Base-by-base conservation (phyloP, 345 rosid genomes). In the Citropsis articulata region DNA sequence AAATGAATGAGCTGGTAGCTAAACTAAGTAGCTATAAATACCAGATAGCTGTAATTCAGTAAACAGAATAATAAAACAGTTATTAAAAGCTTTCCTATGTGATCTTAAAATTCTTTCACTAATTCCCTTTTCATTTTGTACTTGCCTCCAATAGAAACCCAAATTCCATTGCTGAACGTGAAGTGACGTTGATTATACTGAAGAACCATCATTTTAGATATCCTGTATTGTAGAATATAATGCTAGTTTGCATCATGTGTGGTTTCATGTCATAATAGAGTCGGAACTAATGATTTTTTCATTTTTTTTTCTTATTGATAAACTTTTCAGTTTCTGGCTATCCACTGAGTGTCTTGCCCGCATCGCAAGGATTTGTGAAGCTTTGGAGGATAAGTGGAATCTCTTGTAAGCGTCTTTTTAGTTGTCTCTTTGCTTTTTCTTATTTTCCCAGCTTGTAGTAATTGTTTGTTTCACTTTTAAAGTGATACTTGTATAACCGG, bases 261-360 rank as follows among this genome's bases (percentile, higher is more conserved):
- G 31, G 33, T 67, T 63, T 45, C 8, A 4, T 60, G 60, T 60
- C 67, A 62, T 64, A 28, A 42, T n/a, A 33, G 24, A 53, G 62
- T 50, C 22, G 50, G 22, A 48, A 53, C 78, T 61, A 72, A 30
- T 36, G 10, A 28, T 22, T 5, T 18, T 21, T 18, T 27, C n/a
- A n/a, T n/a, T n/a, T n/a, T n/a, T 18, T 31, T 22, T 31, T 19
- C 8, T 71, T 67, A 62, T 48, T 5, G 38, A 10, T 70, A 22
- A 27, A 31, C 48, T 76, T 75, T 82, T 72, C 92, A 93, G 98
- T 95, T 86, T 95, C 98, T 60, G 94, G 88, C 42, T 95, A 93
- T 81, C 98, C 98, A 7, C 74, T 93, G 72, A 92, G 95, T 72
- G 98, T n/a, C n/a, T 97, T 67, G 98, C 97, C 1, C 90, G 90